Evolutionary conservation across 257 asterid species (phyloP), one percentile per base, ranked within the genome.

Genomic region (Solanum habrochaites): DNA sequence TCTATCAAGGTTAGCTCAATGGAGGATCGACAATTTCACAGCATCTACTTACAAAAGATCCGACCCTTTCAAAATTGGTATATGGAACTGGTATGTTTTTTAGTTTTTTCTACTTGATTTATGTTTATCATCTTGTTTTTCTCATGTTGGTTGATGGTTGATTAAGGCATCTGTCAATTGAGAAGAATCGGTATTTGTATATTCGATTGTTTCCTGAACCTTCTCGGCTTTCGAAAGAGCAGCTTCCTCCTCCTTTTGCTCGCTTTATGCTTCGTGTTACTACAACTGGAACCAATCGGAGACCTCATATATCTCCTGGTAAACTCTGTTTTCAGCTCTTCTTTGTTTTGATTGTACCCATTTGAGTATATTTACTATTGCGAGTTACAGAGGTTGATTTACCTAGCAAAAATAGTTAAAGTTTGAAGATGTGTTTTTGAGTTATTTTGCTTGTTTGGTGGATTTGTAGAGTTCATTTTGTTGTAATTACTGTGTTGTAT

Each of bases 241-340:
- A 95, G 89, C 98, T 98, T 70, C 98, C 98, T 20, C 99, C 99
- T 73, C 98, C 98, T 10, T 52, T 93, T 10, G 98, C 98, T n/a
- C 94, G 95, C 27, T 96, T 96, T 92, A 90, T 93, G 82, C 42
- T 96, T 40, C 94, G 97, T 69, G 97, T 96, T 89, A 88, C 96
- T 81, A 86, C 92, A 86, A 42, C 94, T 20, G 93, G 91, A 67
- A 64, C 96, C 52, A 95, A 91, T 91, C 94, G 98, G 49, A 89
- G 91, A 83, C 98, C 98, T 27, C 92, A 70, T 89, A 87, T 94
- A 78, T 95, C 99, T 18, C 99, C 98, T 32, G 90, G 99, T 93
- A 90, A 5, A 83, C 7, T 39, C 42, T 56, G 10, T 4, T 12
- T 32, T 73, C 45, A 39, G 73, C 13, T 60, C 32, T 73, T 43